Evolutionary conservation across 805 yeast species (phyloP).

Genomic region (Saturnispora gosingensis): DNA sequence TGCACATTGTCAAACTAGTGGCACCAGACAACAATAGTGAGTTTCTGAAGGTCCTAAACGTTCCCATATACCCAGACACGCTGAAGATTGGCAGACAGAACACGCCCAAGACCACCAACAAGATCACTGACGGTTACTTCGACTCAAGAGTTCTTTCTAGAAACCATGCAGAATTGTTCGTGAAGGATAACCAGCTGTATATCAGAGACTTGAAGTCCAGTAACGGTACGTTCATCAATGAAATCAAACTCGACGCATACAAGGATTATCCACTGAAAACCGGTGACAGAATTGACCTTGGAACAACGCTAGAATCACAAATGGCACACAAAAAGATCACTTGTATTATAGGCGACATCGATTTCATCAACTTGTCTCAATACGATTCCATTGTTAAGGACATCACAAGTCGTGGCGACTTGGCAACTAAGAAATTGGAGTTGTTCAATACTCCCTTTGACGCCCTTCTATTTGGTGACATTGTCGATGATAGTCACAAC

Average conservation of each 20-base stretch:
- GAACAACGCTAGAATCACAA: constrained; percentile 72
- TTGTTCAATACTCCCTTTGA: constrained; percentile 28
- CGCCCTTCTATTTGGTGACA: constrained; percentile 30
- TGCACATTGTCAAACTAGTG: constrained; percentile 58
- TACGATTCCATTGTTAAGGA: constrained; percentile 20
- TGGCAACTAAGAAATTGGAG: constrained; percentile 22
- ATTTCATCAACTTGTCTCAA: constrained; percentile 38
- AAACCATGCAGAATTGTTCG: constrained; percentile 85
- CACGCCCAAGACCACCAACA: constrained; percentile 48
- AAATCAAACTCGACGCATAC: constrained; percentile 53
- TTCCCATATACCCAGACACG: constrained; percentile 77
- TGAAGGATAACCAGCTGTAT: constrained; percentile 53
- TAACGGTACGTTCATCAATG: constrained; percentile 91
- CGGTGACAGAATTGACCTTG: constrained; percentile 88
- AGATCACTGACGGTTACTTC: constrained; percentile 79
- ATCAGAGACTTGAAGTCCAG: constrained; percentile 83
- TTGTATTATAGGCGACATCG: constrained; percentile 69
- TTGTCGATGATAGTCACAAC: constrained; percentile 21
- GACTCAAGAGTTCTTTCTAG: constrained; percentile 89
- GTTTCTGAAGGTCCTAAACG: constrained; percentile 56
- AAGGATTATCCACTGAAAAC: constrained; percentile 55
- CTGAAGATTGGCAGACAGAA: constrained; percentile 87
- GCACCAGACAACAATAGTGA: constrained; percentile 70
- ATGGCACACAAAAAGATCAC: constrained; percentile 78
- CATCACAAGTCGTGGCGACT: constrained; percentile 20